These are phyloP conservation scores for Dianthus caryophyllus DNA, from an alignment of 148 eudicot genomes.

Conservation along the genomic window DNA sequence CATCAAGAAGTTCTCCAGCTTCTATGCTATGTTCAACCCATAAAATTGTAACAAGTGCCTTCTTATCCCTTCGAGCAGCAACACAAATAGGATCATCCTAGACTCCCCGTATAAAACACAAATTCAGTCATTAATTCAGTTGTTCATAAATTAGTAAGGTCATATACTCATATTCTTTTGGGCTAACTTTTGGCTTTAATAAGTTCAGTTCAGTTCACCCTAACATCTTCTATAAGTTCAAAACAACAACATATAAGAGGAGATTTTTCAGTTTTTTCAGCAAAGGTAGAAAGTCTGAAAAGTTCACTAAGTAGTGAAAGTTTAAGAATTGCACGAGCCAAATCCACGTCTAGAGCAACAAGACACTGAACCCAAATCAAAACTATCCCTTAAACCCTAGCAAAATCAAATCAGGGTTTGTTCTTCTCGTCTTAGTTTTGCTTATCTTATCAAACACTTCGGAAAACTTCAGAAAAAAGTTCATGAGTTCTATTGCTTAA, in stretches of 20 bases:
- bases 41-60: conserved; percentile 49
- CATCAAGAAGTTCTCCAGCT: conserved; percentile 42
- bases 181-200: too few relatives aligned
- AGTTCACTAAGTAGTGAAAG: neutral
- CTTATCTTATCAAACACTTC: too few relatives aligned
- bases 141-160: too few relatives aligned
- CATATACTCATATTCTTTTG: too few relatives aligned
- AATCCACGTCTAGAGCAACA: neutral
- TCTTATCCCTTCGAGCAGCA: conserved; percentile 65
- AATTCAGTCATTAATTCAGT: neutral
- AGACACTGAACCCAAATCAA: too few relatives aligned
- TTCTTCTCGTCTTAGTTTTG: too few relatives aligned
- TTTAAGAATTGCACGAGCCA: neutral
- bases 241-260: too few relatives aligned
- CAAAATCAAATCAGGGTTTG: neutral
- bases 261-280: neutral
- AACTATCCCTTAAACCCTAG: conserved; percentile 5
- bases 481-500: too few relatives aligned
- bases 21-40: conserved; percentile 79
- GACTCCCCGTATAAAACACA: too few relatives aligned
- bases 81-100: conserved; percentile 93
- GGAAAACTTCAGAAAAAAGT: too few relatives aligned
- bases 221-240: too few relatives aligned
- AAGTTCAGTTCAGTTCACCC: too few relatives aligned
- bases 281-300: neutral